These are phyloP conservation scores for Malbranchea cinnamomea DNA, from an alignment of 2,329 filamentous ascomycete species.

Conservation along the genomic window DNA sequence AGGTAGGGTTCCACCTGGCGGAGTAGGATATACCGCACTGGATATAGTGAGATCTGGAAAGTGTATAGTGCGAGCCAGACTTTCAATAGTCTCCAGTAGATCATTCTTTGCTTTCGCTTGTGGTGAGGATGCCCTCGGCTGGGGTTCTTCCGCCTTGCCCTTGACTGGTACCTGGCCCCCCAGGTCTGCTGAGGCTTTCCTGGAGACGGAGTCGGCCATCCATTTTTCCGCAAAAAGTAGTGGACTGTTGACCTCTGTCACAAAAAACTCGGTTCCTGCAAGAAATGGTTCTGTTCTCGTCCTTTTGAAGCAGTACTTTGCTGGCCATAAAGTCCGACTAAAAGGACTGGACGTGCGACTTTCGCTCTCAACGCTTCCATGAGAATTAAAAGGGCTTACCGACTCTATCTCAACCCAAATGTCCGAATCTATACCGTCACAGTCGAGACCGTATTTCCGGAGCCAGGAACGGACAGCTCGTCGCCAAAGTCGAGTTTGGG, in stretches of 20 bases:
- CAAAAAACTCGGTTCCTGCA: slow-evolving; percentile 9
- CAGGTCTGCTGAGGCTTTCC: slow-evolving; percentile 9
- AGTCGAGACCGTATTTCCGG: slow-evolving; percentile 20
- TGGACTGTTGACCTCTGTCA: slow-evolving; percentile 19
- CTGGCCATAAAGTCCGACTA: slow-evolving; percentile 31
- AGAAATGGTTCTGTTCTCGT: too few species aligned
- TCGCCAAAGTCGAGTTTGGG: slow-evolving; percentile 17
- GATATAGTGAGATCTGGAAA: slow-evolving; percentile 26
- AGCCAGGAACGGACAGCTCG: slow-evolving; percentile 23
- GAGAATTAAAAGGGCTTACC: slow-evolving; percentile 9
- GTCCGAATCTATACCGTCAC: slow-evolving; percentile 18
- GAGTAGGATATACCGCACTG: slow-evolving; percentile 38
- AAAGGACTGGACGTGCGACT: slow-evolving; percentile 19
- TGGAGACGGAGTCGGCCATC: slow-evolving; percentile 17
- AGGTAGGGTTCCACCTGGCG: slow-evolving; percentile 22
- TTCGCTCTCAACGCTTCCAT: slow-evolving; percentile 12
- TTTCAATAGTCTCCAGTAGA: slow-evolving; percentile 19
- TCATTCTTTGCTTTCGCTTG: slow-evolving; percentile 15
- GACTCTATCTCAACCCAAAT: slow-evolving; percentile 29
- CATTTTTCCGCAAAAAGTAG: slow-evolving; percentile 30
- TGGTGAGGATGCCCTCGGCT: slow-evolving; percentile 14
- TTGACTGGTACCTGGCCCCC: too few species aligned
- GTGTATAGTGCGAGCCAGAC: slow-evolving; percentile 23
- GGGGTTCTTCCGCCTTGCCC: slow-evolving; percentile 10
- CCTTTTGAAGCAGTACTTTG: slow-evolving; percentile 27